A percentile compares a stretch with the other conserved stretches of the same genome.
Conservation (phyloP, 2,329 filamentous ascomycete species). For the Ascochyta viciae-villosae region DNA sequence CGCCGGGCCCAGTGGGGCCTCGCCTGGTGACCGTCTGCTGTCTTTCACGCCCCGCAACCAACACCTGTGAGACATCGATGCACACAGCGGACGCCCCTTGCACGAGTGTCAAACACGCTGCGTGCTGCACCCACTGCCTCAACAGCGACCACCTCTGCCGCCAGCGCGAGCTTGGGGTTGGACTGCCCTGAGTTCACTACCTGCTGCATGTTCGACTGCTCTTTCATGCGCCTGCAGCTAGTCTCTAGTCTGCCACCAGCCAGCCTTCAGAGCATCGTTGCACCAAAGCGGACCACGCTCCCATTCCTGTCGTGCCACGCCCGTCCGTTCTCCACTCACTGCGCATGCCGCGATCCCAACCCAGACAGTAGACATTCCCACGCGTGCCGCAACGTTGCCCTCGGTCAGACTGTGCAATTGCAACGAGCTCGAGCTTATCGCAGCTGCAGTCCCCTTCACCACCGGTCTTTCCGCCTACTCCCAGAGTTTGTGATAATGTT, state of each 20-base stretch:
- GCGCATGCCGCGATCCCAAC: background rate
- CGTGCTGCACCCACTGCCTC: background rate
- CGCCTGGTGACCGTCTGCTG: background rate
- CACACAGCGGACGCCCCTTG: conserved; percentile 12
- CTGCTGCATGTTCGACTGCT: conserved; percentile 24
- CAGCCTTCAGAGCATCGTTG: conserved; percentile 3
- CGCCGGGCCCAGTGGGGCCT: conserved; percentile 2
- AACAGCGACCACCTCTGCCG: background rate
- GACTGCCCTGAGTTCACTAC: conserved; percentile 1
- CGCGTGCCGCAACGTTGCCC: background rate
- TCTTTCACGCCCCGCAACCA: background rate
- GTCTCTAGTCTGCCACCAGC: conserved; percentile 12
- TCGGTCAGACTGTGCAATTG: background rate
- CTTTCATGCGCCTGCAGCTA: conserved; percentile 27
- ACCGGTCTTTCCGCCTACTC: background rate
- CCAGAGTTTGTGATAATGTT: background rate
- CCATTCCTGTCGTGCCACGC: conserved; percentile 1
- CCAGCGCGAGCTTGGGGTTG: background rate
- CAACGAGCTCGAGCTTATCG: too few relatives aligned
- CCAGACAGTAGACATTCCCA: background rate
- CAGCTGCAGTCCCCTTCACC: too few relatives aligned
- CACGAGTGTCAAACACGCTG: conserved; percentile 6
- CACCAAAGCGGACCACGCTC: conserved; percentile 7
- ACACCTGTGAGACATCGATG: conserved; percentile 5
- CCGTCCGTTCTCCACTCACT: background rate